Evolutionary conservation across 352 stramenopile species (phyloP), one percentile per base, ranked within the genome.

Genomic region (Globisporangium camurandrum): DNA sequence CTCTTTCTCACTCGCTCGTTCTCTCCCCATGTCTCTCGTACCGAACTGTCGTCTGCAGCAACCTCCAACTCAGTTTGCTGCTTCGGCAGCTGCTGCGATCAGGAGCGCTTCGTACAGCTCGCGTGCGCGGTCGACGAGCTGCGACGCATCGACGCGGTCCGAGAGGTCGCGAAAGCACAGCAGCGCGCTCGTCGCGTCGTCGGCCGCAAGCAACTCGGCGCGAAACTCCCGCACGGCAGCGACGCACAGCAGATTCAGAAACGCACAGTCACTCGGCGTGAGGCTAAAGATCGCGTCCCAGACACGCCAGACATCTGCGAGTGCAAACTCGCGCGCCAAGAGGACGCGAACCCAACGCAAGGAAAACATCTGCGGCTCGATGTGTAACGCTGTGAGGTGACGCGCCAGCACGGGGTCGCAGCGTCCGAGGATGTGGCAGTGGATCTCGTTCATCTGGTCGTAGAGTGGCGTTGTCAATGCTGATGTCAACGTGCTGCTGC

Each of bases 261-360:
- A 88, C 28, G 70, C 75, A 46, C 88, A 87, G 37, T 90, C 75
- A 48, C 56, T 65, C 6, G 75, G 68, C 4, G 79, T 88, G 27
- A 90, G 60, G 19, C 65, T 73, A 51, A 90, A 87, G 52, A 90
- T 86, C 26, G 79, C 65, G 51, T 90, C 75, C 79, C 79, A 90
- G 46, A 90, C 60, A 19, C 76, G 71, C 79, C 79, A 90, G 55
- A 87, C 79, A 33, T 87, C 71, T n/a, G 66, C 53, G 34, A 76
- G 76, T 30, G 80, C 71, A 43, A 86, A 90, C 58, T 90, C 79
- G 10, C 79, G 69, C 27, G 79, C 71, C 70, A 90, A 84, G 42
- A 90, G 61, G 30, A 90, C 72, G 17, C 79, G 79, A 19, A 90
- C 70, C 79, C 79, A 90, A 0, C 75, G 67, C 22, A 90, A 61